Evolutionary conservation across 805 yeast species (phyloP).

Genomic region (Wickerhamomyces queroliae): DNA sequence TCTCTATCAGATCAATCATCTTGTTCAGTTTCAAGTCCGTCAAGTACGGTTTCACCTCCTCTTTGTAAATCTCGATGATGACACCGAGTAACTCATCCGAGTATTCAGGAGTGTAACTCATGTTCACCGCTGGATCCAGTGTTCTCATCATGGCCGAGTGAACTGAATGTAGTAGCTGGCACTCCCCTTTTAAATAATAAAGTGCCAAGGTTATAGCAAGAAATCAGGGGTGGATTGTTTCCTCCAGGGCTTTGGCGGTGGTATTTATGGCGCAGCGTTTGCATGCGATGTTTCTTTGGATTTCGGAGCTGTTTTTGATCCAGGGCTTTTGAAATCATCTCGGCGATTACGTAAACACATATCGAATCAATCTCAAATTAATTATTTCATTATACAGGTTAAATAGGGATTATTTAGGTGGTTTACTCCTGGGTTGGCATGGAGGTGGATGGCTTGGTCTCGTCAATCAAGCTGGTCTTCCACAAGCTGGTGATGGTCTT

Average conservation of each 20-base stretch:
- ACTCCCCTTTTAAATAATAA: too few species aligned
- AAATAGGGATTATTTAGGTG: too few species aligned
- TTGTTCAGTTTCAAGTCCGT: slow-evolving; percentile 28
- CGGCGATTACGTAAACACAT: background rate
- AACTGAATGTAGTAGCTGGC: too few species aligned
- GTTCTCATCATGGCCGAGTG: background rate
- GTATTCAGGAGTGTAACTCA: slow-evolving; percentile 31
- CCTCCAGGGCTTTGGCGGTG: too few species aligned
- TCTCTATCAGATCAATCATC: slow-evolving; percentile 31
- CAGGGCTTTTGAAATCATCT: too few species aligned
- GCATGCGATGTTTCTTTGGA: too few species aligned
- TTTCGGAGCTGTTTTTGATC: too few species aligned
- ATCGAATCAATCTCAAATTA: background rate
- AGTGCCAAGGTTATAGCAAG: too few species aligned
- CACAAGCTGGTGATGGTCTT: slow-evolving; percentile 70
- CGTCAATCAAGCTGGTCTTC: slow-evolving; percentile 48
- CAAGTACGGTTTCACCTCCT: slow-evolving; percentile 25
- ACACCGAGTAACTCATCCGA: slow-evolving; percentile 29
- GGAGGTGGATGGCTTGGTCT: slow-evolving; percentile 49
- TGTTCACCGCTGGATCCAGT: background rate
- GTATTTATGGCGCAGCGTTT: too few species aligned
- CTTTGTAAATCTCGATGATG: slow-evolving; percentile 25
- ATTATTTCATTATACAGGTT: too few species aligned
- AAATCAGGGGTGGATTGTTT: background rate
- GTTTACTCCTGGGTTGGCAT: slow-evolving; percentile 58